Conservation (phyloP, 75 land plant species). For the Pinus albicaulis region DNA sequence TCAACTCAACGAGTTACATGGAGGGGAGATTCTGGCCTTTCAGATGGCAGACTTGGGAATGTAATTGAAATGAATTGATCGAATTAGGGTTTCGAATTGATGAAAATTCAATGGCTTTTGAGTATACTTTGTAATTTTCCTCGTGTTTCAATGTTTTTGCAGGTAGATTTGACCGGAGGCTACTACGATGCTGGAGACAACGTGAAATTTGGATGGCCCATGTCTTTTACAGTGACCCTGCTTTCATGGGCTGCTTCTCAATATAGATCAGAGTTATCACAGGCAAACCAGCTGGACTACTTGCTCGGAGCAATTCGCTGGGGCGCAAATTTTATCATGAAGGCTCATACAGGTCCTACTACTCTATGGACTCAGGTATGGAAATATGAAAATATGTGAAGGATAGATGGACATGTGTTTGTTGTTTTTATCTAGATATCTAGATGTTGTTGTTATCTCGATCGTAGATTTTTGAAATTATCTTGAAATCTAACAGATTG, state of each 20-base stretch:
- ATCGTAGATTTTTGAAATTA: too few relatives aligned
- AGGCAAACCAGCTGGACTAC: conserved; percentile 15
- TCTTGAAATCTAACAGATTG: too few relatives aligned
- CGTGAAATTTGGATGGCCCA: conserved; percentile 39
- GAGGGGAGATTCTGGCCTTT: conserved; percentile 35
- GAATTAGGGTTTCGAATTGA: background rate
- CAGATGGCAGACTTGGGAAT: conserved; percentile 14
- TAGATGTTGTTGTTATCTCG: too few relatives aligned
- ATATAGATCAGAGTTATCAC: background rate
- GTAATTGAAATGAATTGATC: background rate
- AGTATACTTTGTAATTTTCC: conserved; percentile 6
- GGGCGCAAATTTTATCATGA: conserved; percentile 25
- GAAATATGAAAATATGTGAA: background rate
- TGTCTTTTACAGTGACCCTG: conserved; percentile 36
- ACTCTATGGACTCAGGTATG: conserved; percentile 28
- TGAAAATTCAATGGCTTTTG: background rate
- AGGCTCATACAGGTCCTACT: conserved; percentile 17
- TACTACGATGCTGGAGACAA: conserved; percentile 54
- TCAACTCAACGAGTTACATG: conserved; percentile 28
- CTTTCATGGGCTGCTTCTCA: conserved; percentile 32
- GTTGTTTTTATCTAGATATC: too few relatives aligned
- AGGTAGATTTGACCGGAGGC: conserved; percentile 39
- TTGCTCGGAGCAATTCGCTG: conserved; percentile 26
- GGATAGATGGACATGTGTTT: background rate
- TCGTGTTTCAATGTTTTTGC: conserved; percentile 43